Conservation (phyloP, 129 eudicot species). For the Oenanthe sinensis region DNA sequence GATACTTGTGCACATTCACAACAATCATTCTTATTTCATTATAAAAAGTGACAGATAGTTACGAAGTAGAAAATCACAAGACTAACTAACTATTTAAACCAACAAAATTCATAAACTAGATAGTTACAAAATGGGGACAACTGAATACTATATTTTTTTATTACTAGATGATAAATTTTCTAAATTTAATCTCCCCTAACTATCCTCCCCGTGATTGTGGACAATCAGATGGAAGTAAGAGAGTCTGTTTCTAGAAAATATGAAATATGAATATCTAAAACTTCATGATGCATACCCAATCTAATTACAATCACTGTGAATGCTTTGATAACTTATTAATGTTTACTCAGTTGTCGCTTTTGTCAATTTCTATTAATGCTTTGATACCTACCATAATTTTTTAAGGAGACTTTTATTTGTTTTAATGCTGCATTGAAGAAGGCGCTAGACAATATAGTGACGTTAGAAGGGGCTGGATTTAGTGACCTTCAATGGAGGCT, state of each 20-base stretch:
- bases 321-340: background rate
- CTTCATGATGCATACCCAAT: background rate
- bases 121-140: background rate
- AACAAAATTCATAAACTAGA: background rate
- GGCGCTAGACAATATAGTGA: too few relatives aligned
- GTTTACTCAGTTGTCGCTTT: background rate
- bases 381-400: too few relatives aligned
- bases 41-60: background rate
- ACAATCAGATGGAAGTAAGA: background rate
- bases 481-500: too few relatives aligned
- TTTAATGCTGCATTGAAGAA: too few relatives aligned
- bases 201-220: background rate
- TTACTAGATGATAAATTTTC: background rate
- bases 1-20: background rate
- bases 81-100: background rate
- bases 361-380: too few relatives aligned
- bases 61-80: background rate
- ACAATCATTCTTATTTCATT: background rate
- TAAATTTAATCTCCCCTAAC: background rate
- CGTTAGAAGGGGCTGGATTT: too few relatives aligned
- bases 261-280: too few relatives aligned
- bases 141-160: background rate
- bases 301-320: background rate
- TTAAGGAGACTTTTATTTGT: too few relatives aligned
- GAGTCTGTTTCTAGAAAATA: too few relatives aligned